Conservation (phyloP, 129 eudicot genomes). For the Chrysanthemum seticuspe region DNA sequence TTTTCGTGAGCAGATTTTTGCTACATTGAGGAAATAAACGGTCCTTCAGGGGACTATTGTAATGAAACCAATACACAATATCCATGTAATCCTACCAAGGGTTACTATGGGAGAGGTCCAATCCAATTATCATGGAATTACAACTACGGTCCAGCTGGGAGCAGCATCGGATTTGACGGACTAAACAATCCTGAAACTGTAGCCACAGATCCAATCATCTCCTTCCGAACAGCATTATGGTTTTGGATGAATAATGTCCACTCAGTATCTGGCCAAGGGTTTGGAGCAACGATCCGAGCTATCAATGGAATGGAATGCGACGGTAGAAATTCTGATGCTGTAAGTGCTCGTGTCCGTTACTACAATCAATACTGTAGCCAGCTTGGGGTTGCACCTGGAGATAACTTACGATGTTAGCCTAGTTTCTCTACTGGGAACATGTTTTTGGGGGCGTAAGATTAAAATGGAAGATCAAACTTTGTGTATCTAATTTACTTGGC, state of each 20-base stretch:
- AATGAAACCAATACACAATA: conserved; percentile 26
- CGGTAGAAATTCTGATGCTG: conserved; percentile 21
- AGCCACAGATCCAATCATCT: conserved; percentile 29
- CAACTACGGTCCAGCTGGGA: conserved; percentile 37
- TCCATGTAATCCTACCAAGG: conserved; percentile 38
- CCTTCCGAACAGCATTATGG: conserved; percentile 32
- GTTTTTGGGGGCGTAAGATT: no score
- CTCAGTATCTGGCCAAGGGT: conserved; percentile 35
- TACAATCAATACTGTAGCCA: conserved; percentile 33
- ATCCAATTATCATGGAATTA: conserved; percentile 35
- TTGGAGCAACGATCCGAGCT: conserved; percentile 32
- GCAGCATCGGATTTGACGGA: conserved; percentile 30
- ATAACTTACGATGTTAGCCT: conserved; percentile 32
- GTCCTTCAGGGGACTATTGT: conserved; percentile 31
- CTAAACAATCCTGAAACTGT: conserved; percentile 37
- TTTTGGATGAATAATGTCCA: conserved; percentile 35
- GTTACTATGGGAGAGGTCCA: conserved; percentile 40
- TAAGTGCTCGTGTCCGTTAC: conserved; percentile 27
- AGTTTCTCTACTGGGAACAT: background rate
- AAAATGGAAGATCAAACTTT: no score
- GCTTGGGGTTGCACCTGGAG: conserved; percentile 34
- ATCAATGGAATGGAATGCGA: conserved; percentile 36
- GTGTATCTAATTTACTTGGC: no score
- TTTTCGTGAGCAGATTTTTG: conserved; percentile 21
- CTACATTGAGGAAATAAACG: conserved; percentile 31